Evolutionary conservation across 805 yeast genomes (phyloP).

Genomic region (Novakomyces olei): DNA sequence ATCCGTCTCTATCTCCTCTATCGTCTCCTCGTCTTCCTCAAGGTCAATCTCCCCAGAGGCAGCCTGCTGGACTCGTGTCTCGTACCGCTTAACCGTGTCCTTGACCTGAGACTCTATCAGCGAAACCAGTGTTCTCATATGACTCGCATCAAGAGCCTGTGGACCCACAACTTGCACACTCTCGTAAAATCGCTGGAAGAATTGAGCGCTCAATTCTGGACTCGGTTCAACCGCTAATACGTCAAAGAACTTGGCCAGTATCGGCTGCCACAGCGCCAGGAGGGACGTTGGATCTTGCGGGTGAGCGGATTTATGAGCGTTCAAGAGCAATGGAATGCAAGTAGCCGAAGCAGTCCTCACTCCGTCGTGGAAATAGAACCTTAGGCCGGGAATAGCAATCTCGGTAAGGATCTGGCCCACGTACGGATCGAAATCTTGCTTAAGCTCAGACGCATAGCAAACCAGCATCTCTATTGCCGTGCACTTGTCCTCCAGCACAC

Average conservation of each 20-base stretch:
- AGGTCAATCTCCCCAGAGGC: conserved; percentile 11
- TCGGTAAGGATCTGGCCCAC: conserved; percentile 57
- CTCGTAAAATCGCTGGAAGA: conserved; percentile 48
- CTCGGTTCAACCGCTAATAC: conserved; percentile 60
- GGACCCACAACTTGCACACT: conserved; percentile 49
- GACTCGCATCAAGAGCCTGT: conserved; percentile 26
- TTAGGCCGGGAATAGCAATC: conserved; percentile 69
- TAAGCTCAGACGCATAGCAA: conserved; percentile 64
- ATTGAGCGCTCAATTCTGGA: conserved; percentile 57
- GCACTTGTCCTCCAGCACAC: conserved; percentile 82
- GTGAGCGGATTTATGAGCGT: conserved; percentile 21
- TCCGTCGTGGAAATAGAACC: conserved; percentile 80
- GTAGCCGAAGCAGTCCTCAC: conserved; percentile 82
- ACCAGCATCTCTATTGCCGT: conserved; percentile 74
- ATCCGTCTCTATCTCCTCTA: conserved; percentile 64
- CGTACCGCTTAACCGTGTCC: conserved; percentile 50
- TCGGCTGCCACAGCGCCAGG: conserved; percentile 40
- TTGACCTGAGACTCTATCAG: conserved; percentile 38
- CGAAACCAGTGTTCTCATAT: conserved; percentile 31
- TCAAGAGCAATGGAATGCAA: conserved; percentile 54
- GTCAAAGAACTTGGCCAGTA: conserved; percentile 42
- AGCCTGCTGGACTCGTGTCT: conserved; percentile 41
- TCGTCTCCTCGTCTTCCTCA: conserved; percentile 50
- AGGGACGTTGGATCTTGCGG: conserved; percentile 30
- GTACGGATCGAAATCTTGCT: conserved; percentile 63